phyloP scores from a whole-genome alignment of 208 protist species.

The Leishmania major region DNA sequence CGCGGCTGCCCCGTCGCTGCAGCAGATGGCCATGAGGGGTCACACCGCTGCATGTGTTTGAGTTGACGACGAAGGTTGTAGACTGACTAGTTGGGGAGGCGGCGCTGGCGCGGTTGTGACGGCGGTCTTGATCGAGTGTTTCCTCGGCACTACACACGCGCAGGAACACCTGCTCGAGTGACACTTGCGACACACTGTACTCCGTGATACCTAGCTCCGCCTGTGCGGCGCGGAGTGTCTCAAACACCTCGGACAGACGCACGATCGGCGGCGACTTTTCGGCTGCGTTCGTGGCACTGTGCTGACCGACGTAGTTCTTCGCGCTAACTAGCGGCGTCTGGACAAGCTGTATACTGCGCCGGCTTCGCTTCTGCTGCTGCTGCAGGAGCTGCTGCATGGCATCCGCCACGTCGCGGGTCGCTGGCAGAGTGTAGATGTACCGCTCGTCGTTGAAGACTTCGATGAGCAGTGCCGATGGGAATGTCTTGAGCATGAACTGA shows the following conservation, averaged over 20 bases:
- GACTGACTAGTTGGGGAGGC: not conserved
- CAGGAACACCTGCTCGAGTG: slow-evolving; percentile 77
- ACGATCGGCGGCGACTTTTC: slow-evolving; percentile 8
- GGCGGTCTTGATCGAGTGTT: slow-evolving; percentile 9
- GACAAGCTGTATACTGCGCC: slow-evolving; percentile 10
- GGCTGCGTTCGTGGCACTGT: not conserved
- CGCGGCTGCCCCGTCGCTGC: not conserved
- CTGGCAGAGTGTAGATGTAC: slow-evolving; percentile 43
- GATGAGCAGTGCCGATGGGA: slow-evolving; percentile 42
- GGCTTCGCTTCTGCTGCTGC: slow-evolving; percentile 17
- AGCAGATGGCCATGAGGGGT: not conserved
- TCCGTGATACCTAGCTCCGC: slow-evolving; percentile 55
- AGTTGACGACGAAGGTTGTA: not conserved
- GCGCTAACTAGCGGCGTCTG: not conserved
- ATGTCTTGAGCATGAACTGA: slow-evolving; percentile 37
- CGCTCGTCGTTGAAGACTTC: slow-evolving; percentile 47
- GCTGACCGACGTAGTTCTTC: not conserved
- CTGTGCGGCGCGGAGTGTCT: slow-evolving; percentile 38
- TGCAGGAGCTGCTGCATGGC: slow-evolving; percentile 32
- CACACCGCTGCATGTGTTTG: not conserved
- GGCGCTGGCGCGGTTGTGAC: not conserved
- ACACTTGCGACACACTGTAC: slow-evolving; percentile 75
- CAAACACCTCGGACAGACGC: slow-evolving; percentile 52
- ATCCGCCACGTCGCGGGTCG: slow-evolving; percentile 29
- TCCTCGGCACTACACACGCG: slow-evolving; percentile 42